A percentile compares a stretch with the other conserved stretches of the same genome.
Evolutionary conservation across 208 protist genomes (phyloP).

Genomic region (Jaenimonas drosophilae): DNA sequence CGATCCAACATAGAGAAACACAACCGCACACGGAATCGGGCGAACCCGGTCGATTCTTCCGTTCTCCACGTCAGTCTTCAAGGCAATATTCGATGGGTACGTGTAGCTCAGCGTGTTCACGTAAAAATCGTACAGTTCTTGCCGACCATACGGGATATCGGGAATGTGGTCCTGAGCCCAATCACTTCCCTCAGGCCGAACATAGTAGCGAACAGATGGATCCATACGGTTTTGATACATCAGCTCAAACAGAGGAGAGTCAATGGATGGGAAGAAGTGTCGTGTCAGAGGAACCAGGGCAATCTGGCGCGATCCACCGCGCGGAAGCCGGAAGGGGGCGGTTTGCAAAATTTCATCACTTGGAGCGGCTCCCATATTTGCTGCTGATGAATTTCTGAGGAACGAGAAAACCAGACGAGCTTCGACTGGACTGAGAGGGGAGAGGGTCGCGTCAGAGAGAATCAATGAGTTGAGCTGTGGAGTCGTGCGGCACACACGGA

Average conservation of each 20-base stretch:
- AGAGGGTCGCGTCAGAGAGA: too few species aligned
- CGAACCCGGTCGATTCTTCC: constrained; percentile 17
- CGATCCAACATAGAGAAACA: constrained; percentile 44
- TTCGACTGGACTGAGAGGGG: too few species aligned
- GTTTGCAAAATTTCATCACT: constrained; percentile 31
- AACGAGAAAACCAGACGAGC: too few species aligned
- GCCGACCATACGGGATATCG: constrained; percentile 10
- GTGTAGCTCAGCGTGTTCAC: constrained; percentile 3
- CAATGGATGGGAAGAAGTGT: constrained; percentile 40
- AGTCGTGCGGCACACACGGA: too few species aligned
- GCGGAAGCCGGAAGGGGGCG: constrained; percentile 32
- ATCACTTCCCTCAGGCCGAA: too few species aligned
- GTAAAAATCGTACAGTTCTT: constrained; percentile 23
- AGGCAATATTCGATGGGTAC: constrained; percentile 23
- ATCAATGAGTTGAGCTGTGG: too few species aligned
- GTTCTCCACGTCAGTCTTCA: constrained; percentile 14
- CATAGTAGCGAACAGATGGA: constrained; percentile 67
- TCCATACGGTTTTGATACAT: constrained; percentile 44
- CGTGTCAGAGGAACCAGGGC: constrained; percentile 38
- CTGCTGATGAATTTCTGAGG: too few species aligned
- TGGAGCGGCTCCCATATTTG: constrained; percentile 71
- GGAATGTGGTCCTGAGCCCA: too few species aligned
- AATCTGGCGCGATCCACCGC: constrained; percentile 23
- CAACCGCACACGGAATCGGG: constrained; percentile 46
- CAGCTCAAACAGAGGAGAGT: constrained; percentile 40